Percentiles rank a stretch among this genome's conserved stretches.
Conservation (phyloP, 371 early-diverging fungal species). For the Rhizopus microsporus region DNA sequence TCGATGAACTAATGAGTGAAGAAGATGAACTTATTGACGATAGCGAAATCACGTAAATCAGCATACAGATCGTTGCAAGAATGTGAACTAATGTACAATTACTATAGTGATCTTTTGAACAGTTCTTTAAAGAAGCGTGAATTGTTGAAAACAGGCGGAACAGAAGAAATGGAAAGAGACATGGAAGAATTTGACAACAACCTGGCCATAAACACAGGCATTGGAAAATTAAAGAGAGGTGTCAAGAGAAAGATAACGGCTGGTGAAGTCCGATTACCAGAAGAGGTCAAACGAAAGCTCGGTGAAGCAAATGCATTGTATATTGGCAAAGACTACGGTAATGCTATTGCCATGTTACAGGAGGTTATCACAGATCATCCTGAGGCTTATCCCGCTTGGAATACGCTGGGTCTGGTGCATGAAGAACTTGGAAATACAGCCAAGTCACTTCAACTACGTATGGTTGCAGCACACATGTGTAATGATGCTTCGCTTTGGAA, state of each 20-base stretch:
- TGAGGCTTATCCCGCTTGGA: slow-evolving; percentile 80
- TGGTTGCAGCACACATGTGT: slow-evolving; percentile 91
- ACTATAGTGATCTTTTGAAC: slow-evolving; percentile 15
- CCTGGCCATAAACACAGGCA: slow-evolving; percentile 33
- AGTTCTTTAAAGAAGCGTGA: slow-evolving; percentile 12
- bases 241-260: slow-evolving; percentile 18
- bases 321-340: slow-evolving; percentile 62
- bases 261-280: slow-evolving; percentile 41
- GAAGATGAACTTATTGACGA: slow-evolving; percentile 15
- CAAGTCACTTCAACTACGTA: slow-evolving; percentile 77
- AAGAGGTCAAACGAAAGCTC: slow-evolving; percentile 59
- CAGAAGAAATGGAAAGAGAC: slow-evolving; percentile 33
- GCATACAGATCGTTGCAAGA: neutral
- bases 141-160: slow-evolving; percentile 32
- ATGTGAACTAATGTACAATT: neutral
- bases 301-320: slow-evolving; percentile 79
- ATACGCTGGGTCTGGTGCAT: slow-evolving; percentile 86
- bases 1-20: slow-evolving; percentile 18
- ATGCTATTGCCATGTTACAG: slow-evolving; percentile 71
- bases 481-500: slow-evolving; percentile 85
- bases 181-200: slow-evolving; percentile 46
- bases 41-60: slow-evolving; percentile 22
- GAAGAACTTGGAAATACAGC: slow-evolving; percentile 81
- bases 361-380: slow-evolving; percentile 74
- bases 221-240: slow-evolving; percentile 26